Conservation (phyloP, 345 rosid species). For the Boechera retrofracta region DNA sequence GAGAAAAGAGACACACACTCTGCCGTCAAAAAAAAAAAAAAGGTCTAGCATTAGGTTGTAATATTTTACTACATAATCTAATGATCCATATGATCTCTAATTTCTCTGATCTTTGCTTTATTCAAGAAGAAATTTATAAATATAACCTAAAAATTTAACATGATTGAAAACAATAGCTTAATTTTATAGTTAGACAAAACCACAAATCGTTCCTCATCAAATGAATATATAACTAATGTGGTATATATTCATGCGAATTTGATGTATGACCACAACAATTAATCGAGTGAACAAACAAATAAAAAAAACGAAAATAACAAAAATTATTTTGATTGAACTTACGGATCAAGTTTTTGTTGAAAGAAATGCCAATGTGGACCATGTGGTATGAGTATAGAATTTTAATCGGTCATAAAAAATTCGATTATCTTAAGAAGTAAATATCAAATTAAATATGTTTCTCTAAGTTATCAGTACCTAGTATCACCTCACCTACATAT, state of each 20-base stretch:
- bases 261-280: background rate
- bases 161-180: background rate
- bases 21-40: background rate
- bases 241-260: background rate
- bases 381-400: slow-evolving; percentile 3
- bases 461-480: background rate
- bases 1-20: background rate
- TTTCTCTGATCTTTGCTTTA: slow-evolving; percentile 11
- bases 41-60: slow-evolving; percentile 37
- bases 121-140: background rate
- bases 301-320: background rate
- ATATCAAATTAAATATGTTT: background rate
- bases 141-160: background rate
- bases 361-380: background rate
- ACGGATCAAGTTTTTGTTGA: slow-evolving; percentile 23
- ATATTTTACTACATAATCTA: slow-evolving; percentile 21
- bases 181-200: background rate
- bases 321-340: background rate
- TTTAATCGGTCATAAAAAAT: background rate
- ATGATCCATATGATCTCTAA: slow-evolving; percentile 21
- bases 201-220: background rate
- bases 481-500: background rate
- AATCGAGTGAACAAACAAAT: background rate
- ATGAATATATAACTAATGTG: background rate
- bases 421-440: background rate